Evolutionary conservation across 805 yeast genomes (phyloP).

Genomic region (Lipomyces anomalus): DNA sequence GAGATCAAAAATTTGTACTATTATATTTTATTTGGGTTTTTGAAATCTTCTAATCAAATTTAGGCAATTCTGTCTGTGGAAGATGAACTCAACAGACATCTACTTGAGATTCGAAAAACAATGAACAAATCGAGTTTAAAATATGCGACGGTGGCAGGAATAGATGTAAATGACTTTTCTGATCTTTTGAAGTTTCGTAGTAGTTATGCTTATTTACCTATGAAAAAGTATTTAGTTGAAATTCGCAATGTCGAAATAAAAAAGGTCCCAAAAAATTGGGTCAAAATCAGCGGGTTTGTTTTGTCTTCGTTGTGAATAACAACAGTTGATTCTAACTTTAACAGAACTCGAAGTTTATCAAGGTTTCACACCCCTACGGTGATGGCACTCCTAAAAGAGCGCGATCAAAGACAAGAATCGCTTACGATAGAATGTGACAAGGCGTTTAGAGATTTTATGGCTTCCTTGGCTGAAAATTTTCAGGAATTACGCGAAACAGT

Average conservation of each 20-base stretch:
- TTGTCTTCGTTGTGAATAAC: not conserved
- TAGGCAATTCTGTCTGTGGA: slow-evolving; percentile 41
- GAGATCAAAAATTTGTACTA: slow-evolving; percentile 32
- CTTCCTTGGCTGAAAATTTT: slow-evolving; percentile 37
- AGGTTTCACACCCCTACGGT: slow-evolving; percentile 67
- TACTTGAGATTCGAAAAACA: slow-evolving; percentile 41
- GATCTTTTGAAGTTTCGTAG: not conserved
- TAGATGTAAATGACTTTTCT: slow-evolving; percentile 32
- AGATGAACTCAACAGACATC: slow-evolving; percentile 45
- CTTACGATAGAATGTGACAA: slow-evolving; percentile 44
- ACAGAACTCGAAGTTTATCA: slow-evolving; percentile 52
- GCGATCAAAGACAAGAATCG: slow-evolving; percentile 57
- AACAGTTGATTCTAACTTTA: not conserved
- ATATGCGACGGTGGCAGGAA: slow-evolving; percentile 53
- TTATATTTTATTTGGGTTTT: slow-evolving; percentile 25
- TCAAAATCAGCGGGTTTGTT: slow-evolving; percentile 54
- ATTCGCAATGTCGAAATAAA: slow-evolving; percentile 55
- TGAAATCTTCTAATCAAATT: slow-evolving; percentile 39
- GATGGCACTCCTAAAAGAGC: slow-evolving; percentile 43
- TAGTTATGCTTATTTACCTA: too few species aligned
- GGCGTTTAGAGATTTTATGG: slow-evolving; percentile 41
- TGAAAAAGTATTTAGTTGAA: slow-evolving; percentile 58
- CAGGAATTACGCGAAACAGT: slow-evolving; percentile 41
- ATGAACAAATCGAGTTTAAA: slow-evolving; percentile 41
- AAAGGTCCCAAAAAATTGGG: slow-evolving; percentile 67